Base-by-base conservation (phyloP, 805 yeast genomes). In the Saccharomycopsis fodiens region DNA sequence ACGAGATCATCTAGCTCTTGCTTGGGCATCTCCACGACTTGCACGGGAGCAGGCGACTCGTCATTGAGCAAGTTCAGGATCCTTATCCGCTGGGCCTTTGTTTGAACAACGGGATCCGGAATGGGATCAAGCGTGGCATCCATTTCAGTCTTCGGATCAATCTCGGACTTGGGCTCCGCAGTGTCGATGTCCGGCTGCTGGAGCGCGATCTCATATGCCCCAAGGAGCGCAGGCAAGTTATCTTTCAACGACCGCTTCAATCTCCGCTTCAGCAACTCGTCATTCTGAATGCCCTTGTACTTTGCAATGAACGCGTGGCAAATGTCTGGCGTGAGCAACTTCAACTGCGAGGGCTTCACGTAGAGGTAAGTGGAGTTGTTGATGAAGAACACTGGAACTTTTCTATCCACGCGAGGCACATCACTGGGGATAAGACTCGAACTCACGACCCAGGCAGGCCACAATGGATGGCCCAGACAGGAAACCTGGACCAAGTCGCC, bases 371-470 rank as follows among this genome's bases (percentile, higher is more conserved):
- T 29, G 7, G 42, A 29, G 25, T 48, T 48, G 31, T 48, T 48
- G 10, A 48, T 48, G 29, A 48, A 48, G 16, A 48, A 34, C 15
- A 48, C 52, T 12, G 52, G 52, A 5, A 45, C 34, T 13, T 16
- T 20, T 22, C 22, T 35, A 12, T 27, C 35, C 10, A 19, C 35
- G 23, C 37, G 39, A 12, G 23, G 45, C 21, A 23, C 36, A 6
- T 44, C 44, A 12, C 32, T 38, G 12, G 41, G 51, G 8, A 47
- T 36, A 25, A 32, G n/a, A 5, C 30, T 16, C 7, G 45, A 30
- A 34, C 45, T 39, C 4, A 41, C 46, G 3, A 48, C 46, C 41
- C 41, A 45, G 13, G 49, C 52, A 8, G 52, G 52, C 52, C 52
- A 48, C 12, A 29, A 8, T 3, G 48, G 48, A 25, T 45, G 39